These are phyloP conservation scores for Paecilomyces variotii DNA, from an alignment of 2,329 filamentous ascomycete genomes.

Conservation along the genomic window DNA sequence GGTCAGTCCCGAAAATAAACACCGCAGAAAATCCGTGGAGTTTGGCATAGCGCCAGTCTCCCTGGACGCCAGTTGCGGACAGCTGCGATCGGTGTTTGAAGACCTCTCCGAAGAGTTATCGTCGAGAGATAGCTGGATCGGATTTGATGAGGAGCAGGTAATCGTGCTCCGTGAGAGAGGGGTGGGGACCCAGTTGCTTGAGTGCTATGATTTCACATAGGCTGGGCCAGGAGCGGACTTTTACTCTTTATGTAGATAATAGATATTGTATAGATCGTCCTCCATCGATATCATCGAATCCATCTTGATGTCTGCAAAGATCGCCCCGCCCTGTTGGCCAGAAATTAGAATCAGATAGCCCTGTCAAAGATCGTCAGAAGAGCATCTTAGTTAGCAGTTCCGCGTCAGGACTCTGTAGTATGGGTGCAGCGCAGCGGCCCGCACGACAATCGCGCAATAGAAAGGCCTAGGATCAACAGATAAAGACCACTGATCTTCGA, in stretches of 20 bases:
- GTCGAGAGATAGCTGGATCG: constrained; percentile 58
- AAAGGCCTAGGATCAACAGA: not conserved
- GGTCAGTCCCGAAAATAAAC: constrained; percentile 37
- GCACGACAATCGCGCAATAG: not conserved
- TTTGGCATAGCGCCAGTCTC: constrained; percentile 12
- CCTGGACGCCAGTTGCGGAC: constrained; percentile 16
- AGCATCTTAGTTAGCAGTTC: not conserved
- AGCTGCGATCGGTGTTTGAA: constrained; percentile 25
- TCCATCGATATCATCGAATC: not conserved
- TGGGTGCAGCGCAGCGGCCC: not conserved
- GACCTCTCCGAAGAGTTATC: constrained; percentile 32
- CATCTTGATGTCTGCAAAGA: not conserved
- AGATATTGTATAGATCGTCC: not conserved
- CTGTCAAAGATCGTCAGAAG: not conserved
- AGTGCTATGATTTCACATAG: constrained; percentile 81
- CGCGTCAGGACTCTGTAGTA: not conserved
- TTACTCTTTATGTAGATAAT: not conserved
- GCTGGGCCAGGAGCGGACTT: not conserved
- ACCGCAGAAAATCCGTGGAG: constrained; percentile 9
- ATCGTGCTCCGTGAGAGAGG: constrained; percentile 68
- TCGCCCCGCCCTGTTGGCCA: not conserved
- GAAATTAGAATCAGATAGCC: not conserved
- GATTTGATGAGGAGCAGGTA: constrained; percentile 89
- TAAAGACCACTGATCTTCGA: not conserved
- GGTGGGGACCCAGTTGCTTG: constrained; percentile 61